Base-by-base conservation (phyloP, 805 yeast species). In the Yamadazyma sp. region DNA sequence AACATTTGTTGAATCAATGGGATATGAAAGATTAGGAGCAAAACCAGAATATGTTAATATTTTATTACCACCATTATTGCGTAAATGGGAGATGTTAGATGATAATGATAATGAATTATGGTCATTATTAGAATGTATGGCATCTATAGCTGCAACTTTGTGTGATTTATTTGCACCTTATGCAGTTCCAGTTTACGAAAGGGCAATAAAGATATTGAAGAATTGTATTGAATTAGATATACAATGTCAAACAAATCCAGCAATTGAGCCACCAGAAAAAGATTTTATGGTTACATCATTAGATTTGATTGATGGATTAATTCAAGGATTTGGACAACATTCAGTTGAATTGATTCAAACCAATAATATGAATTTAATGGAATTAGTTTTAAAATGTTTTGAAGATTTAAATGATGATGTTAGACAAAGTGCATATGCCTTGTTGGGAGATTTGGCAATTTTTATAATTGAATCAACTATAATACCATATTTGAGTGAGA, bases 101-200 rank as follows among this genome's bases (percentile, higher is more conserved):
- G 96, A 93, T 53, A 78, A 79, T 36, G 97, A 91, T 56, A 75
- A 76, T 36, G 96, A 80, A 48, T 60, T 91, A 45, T 87, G 97
- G 91, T 94, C 97, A 5, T 68, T 93, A 44, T 64, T 93, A 40
- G 98, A 91, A 58, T 89, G 98, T 60, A 74, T 93, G 76, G 86
- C 96, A 4, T 78, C 88, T 13, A 84, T 93, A 22, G 95, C 97
- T 9, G 88, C 95, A 1, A 75, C 88, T 2, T 62, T 89, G 40
- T 94, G 96, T 15, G 86, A 83, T 43, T 56, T 75, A 18, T 91
- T 91, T 65, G 85, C 88, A 5, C 95, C 94, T 5, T 87, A 80
- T 66, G 97, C 98, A 0, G 72, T 82, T 8, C 84, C 89, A 6
- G 91, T 89, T 8, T 93, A 86, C 55, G 75, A 75, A 50, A 70